phyloP scores from a whole-genome alignment of 257 asterid genomes.

The Rehmannia glutinosa region DNA sequence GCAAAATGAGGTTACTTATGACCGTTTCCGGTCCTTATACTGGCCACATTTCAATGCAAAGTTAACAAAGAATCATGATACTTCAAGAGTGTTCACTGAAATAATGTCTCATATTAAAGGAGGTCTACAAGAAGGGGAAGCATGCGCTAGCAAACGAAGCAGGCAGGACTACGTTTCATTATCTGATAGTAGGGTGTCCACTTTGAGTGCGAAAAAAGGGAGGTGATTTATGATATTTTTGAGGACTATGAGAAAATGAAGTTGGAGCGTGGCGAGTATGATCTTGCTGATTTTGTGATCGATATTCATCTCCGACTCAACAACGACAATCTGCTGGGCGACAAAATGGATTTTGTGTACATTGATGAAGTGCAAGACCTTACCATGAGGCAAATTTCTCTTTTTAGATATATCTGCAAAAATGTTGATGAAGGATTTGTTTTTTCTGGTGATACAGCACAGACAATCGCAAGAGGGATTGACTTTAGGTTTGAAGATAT shows the following conservation, averaged over 20 bases:
- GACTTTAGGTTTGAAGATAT: conserved; percentile 71
- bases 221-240: conserved; percentile 42
- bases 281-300: conserved; percentile 59
- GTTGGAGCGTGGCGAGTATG: conserved; percentile 47
- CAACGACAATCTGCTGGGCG: conserved; percentile 30
- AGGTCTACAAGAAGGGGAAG: conserved; percentile 34
- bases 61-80: conserved; percentile 41
- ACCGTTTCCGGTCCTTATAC: conserved; percentile 41
- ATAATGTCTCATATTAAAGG: conserved; percentile 69
- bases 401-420: conserved; percentile 49
- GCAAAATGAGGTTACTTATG: conserved; percentile 52
- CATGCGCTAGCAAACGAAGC: conserved; percentile 31
- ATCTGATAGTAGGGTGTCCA: conserved; percentile 40
- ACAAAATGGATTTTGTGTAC: conserved; percentile 68
- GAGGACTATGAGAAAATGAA: conserved; percentile 61
- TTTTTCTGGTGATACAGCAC: conserved; percentile 71
- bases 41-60: conserved; percentile 57
- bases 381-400: conserved; percentile 53
- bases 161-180: conserved; percentile 34
- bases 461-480: conserved; percentile 60
- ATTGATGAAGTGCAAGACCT: conserved; percentile 78
- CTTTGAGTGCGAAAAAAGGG: conserved; percentile 35
- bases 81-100: conserved; percentile 55
- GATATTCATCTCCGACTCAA: conserved; percentile 50
- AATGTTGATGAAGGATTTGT: conserved; percentile 62